Base-by-base conservation (phyloP, 495 filamentous ascomycete species). In the Lasiosphaeriaceae sp. region DNA sequence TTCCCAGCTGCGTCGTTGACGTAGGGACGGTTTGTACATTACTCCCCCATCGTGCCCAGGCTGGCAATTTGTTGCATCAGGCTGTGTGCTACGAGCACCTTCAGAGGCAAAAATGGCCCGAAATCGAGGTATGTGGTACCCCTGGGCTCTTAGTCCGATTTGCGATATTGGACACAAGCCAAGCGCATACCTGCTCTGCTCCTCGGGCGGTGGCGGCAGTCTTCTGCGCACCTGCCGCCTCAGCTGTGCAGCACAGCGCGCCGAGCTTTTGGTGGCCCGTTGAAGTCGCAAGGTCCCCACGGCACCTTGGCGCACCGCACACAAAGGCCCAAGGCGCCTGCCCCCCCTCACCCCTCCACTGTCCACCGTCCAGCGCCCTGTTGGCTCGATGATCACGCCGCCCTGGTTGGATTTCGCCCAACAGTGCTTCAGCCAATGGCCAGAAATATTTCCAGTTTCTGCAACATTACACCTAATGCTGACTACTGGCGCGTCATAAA, bases 41-140 rank as follows among this genome's bases (percentile, higher is more conserved):
- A 12, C 16, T 17, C 19, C 2, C 11, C 26, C 9, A 9, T 31
- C 26, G 26, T 51, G 23, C 26, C 29, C n/a, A 37, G 49, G 23
- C 26, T 43, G 31, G 17, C 19, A 31, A 29, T 9, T 50, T 19
- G 11, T 47, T 47, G 45, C 12, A 47, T 20, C 7, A 12, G 43
- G 20, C 20, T 22, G 21, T 50, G 16, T 17, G 26, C 24, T 31
- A 9, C 14, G 9, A 50, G 21, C 20, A 50, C 22, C 1, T 31
- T 16, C 14, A 45, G 47, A 39, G 35, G 24, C 51, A 34, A 71
- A 61, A 54, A 72, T 75, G 71, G 74, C 60, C 54, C 73, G 75
- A 57, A 77, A 74, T 76, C 74, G 78, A 67, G 76, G 78, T 81
- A 61, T 70, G 78, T 70, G 8, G 26, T 31, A 9, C 9, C 26